Evolutionary conservation across 2,329 filamentous ascomycete genomes (phyloP).

Genomic region (Huntiella decipiens): DNA sequence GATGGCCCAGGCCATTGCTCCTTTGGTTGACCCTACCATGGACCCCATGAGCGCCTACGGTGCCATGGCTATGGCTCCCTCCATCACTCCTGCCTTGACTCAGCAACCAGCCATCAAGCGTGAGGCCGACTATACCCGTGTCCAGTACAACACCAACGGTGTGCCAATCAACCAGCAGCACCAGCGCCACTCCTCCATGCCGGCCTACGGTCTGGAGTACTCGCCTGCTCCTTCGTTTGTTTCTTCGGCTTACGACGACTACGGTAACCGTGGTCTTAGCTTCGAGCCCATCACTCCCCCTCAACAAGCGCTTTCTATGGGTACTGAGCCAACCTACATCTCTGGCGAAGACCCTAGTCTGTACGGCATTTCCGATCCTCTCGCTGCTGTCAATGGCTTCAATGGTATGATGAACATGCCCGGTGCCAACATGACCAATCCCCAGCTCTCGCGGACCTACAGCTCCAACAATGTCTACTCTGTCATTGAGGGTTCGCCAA

Average conservation of each 20-base stretch:
- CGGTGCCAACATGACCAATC: conserved; percentile 56
- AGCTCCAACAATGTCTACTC: conserved; percentile 68
- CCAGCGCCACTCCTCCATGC: conserved; percentile 96
- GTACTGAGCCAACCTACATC: conserved; percentile 85
- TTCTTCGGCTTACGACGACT: conserved; percentile 96
- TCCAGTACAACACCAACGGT: conserved; percentile 85
- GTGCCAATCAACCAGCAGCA: conserved; percentile 67
- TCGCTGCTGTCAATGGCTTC: conserved; percentile 50
- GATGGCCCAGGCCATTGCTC: conserved; percentile 42
- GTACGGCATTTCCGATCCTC: conserved; percentile 84
- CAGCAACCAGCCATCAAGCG: conserved; percentile 60
- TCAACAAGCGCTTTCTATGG: conserved; percentile 66
- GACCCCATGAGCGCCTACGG: conserved; percentile 56
- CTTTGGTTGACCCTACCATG: conserved; percentile 37
- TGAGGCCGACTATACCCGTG: conserved; percentile 63
- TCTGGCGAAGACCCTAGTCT: conserved; percentile 93
- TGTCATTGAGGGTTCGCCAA: conserved; percentile 92
- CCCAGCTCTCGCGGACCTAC: conserved; percentile 61
- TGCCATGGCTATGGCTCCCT: conserved; percentile 48
- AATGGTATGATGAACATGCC: conserved; percentile 84
- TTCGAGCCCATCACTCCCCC: conserved; percentile 95
- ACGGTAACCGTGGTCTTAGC: conserved; percentile 86
- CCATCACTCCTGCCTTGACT: conserved; percentile 28
- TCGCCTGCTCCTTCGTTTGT: conserved; percentile 95
- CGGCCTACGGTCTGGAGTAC: conserved; percentile 84